Evolutionary conservation across 345 rosid genomes (phyloP).

Genomic region (Ricinus communis): DNA sequence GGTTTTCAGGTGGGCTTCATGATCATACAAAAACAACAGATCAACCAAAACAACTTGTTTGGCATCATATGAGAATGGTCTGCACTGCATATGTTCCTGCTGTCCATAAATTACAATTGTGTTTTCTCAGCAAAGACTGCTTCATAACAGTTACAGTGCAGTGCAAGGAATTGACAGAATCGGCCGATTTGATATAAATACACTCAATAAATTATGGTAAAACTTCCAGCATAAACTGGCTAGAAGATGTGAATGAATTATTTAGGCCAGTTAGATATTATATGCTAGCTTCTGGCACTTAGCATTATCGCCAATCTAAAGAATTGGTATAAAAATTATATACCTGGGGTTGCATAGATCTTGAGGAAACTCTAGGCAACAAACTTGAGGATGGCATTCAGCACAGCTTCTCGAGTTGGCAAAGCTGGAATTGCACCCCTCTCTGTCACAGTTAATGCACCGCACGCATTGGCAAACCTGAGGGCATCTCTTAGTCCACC

Average conservation of each 20-base stretch:
- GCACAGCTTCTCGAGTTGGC: conserved; percentile 76
- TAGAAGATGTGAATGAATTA: neutral
- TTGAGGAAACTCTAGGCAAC: conserved; percentile 29
- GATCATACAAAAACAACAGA: no score
- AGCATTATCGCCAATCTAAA: conserved; percentile 8
- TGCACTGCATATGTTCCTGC: no score
- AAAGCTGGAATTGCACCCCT: conserved; percentile 95
- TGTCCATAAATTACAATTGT: no score
- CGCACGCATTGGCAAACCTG: conserved; percentile 84
- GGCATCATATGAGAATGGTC: no score
- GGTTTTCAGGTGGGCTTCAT: no score
- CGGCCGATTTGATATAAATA: conserved; percentile 1
- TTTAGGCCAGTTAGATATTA: neutral
- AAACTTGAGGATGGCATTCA: conserved; percentile 43
- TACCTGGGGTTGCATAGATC: neutral
- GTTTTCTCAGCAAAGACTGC: no score
- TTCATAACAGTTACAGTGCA: no score
- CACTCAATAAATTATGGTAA: neutral
- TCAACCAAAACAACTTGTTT: no score
- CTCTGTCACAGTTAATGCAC: conserved; percentile 83
- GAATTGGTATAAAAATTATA: conserved; percentile 5
- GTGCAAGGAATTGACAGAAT: neutral
- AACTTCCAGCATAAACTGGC: neutral
- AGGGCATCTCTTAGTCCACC: conserved; percentile 67
- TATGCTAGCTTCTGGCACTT: neutral